A percentile compares a stretch with the other conserved stretches of the same genome.
phyloP scores from a whole-genome alignment of 495 filamentous ascomycete species.

The Usnea hakonensis region DNA sequence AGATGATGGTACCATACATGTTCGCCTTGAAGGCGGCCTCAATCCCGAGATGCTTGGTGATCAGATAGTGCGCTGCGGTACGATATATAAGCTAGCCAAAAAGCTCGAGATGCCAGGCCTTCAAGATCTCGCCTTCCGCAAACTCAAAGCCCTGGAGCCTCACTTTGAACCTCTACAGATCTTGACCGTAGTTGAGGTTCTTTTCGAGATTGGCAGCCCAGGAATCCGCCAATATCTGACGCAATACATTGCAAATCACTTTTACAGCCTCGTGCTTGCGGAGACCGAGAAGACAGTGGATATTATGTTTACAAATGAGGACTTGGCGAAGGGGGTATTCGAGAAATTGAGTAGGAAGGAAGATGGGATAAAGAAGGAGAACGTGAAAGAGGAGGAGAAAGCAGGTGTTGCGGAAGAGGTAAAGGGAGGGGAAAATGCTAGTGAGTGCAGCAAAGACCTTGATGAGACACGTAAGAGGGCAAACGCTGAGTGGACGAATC shows the following conservation, averaged over 20 bases:
- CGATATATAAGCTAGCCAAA: constrained; percentile 8
- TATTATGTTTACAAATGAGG: not conserved
- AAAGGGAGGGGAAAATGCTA: not conserved
- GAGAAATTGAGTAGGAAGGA: not conserved
- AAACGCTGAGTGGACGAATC: not conserved
- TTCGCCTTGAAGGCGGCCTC: constrained; percentile 3
- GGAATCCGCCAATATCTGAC: constrained; percentile 10
- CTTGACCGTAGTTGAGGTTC: not conserved
- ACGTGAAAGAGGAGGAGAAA: not conserved
- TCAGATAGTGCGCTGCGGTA: constrained; percentile 12
- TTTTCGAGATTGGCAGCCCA: not conserved
- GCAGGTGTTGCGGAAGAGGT: not conserved
- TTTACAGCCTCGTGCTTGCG: not conserved
- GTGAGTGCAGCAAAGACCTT: not conserved
- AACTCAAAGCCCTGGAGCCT: constrained; percentile 16
- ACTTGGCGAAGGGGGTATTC: constrained; percentile 3
- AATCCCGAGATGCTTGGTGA: not conserved
- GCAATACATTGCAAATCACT: constrained; percentile 9
- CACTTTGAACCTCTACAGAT: constrained; percentile 3
- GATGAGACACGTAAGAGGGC: not conserved
- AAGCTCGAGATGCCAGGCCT: constrained; percentile 18
- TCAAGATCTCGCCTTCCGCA: constrained; percentile 16
- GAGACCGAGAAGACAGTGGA: constrained; percentile 1
- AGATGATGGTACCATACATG: constrained; percentile 13
- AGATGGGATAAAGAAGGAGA: not conserved